Conservation (phyloP, 2,329 filamentous ascomycete genomes). For the Coleophoma crateriformis region DNA sequence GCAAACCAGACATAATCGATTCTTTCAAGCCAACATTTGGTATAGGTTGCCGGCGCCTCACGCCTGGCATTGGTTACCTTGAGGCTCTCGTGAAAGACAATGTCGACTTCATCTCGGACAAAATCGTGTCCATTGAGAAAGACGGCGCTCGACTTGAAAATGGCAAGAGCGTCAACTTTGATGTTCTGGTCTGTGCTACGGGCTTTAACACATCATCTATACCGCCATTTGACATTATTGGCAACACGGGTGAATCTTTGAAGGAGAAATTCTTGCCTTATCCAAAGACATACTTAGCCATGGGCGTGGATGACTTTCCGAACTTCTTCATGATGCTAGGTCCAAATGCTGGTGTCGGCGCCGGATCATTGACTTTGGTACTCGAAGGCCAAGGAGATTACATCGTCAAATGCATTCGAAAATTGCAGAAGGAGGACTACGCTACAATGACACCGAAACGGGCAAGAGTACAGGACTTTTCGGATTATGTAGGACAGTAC, state of each 20-base stretch:
- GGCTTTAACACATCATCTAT: conserved; percentile 25
- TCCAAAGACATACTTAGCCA: conserved; percentile 21
- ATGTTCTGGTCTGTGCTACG: conserved; percentile 32
- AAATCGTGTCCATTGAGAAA: conserved; percentile 35
- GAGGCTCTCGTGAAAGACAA: conserved; percentile 31
- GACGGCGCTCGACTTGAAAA: conserved; percentile 25
- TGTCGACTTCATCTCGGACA: conserved; percentile 35
- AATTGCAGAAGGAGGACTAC: conserved; percentile 40
- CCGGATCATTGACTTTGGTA: conserved; percentile 18
- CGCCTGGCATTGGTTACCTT: conserved; percentile 35
- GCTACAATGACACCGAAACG: conserved; percentile 37
- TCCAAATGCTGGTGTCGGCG: conserved; percentile 20
- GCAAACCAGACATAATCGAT: conserved; percentile 31
- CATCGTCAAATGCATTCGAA: conserved; percentile 21
- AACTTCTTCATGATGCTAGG: conserved; percentile 25
- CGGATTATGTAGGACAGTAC: conserved; percentile 40
- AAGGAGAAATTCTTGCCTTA: conserved; percentile 21
- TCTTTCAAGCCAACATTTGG: conserved; percentile 33
- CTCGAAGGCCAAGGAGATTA: conserved; percentile 21
- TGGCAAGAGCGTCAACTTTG: conserved; percentile 24
- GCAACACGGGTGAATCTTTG: conserved; percentile 13
- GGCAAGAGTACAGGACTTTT: conserved; percentile 43
- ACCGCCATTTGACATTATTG: conserved; percentile 21
- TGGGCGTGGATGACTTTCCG: conserved; percentile 19
- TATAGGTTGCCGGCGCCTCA: conserved; percentile 36